phyloP scores from a whole-genome alignment of 495 filamentous ascomycete genomes.

The Aspergillus homomorphus region DNA sequence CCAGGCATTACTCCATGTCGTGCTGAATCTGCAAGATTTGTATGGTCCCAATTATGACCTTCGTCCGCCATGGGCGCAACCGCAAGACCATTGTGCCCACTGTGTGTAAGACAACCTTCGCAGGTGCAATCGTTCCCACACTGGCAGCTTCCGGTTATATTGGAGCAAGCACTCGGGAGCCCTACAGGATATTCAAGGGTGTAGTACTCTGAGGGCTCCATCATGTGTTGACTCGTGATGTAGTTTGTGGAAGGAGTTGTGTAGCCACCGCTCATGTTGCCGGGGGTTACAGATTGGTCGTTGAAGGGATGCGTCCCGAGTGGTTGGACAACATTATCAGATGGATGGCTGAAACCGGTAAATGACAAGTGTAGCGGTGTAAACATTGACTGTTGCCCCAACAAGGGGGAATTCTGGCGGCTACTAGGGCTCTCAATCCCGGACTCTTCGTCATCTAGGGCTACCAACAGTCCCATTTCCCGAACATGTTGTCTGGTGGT shows the following conservation, averaged over 20 bases:
- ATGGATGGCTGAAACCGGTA: slow-evolving; percentile 7
- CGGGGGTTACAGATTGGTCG: slow-evolving; percentile 13
- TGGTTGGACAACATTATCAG: slow-evolving; percentile 16
- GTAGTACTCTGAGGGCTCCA: slow-evolving; percentile 44
- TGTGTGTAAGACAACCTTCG: slow-evolving; percentile 50
- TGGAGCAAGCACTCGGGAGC: slow-evolving; percentile 38
- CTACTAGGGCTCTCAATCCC: slow-evolving; percentile 18
- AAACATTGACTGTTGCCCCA: not conserved
- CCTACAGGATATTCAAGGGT: slow-evolving; percentile 46
- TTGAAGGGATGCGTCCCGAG: slow-evolving; percentile 21
- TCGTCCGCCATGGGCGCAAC: slow-evolving; percentile 12
- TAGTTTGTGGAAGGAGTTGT: slow-evolving; percentile 29
- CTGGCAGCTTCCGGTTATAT: slow-evolving; percentile 45
- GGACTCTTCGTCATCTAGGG: slow-evolving; percentile 32
- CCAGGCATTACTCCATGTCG: not conserved
- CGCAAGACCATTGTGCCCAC: slow-evolving; percentile 41
- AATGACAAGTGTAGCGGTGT: slow-evolving; percentile 10
- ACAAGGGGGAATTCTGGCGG: slow-evolving; percentile 12
- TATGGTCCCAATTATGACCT: not conserved
- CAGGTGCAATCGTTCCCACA: slow-evolving; percentile 51
- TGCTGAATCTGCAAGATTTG: not conserved
- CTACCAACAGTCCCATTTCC: slow-evolving; percentile 46
- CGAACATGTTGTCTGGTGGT: slow-evolving; percentile 65
- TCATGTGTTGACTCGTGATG: slow-evolving; percentile 31
- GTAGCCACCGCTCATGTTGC: slow-evolving; percentile 25